Conservation (phyloP, 1,284 basidiomycete genomes). For the Salmacisia buchloeana region DNA sequence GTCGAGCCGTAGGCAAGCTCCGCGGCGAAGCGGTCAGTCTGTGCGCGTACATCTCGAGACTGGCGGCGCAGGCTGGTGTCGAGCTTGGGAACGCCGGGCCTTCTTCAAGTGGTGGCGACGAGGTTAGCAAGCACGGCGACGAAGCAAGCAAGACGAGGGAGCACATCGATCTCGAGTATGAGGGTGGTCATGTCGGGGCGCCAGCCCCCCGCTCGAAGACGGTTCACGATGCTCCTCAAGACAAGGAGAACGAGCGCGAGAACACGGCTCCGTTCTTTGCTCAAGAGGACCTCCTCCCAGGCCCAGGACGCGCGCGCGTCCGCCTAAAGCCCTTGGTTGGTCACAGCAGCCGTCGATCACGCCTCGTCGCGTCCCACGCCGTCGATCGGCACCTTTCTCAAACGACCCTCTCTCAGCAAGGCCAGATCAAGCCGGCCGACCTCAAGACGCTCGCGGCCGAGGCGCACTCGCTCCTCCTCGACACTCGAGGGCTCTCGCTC, state of each 20-base stretch:
- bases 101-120: not conserved
- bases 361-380: too few species aligned
- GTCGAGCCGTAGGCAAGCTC: slow-evolving; percentile 65
- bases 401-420: not conserved
- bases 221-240: not conserved
- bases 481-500: not conserved
- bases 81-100: not conserved
- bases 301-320: slow-evolving; percentile 2
- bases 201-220: too few species aligned
- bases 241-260: not conserved
- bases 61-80: not conserved
- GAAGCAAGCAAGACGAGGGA: not conserved
- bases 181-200: not conserved
- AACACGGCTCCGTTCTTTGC: not conserved
- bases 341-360: too few species aligned
- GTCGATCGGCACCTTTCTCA: not conserved
- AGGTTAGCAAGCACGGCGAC: not conserved
- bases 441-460: not conserved
- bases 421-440: not conserved
- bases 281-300: not conserved
- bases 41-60: not conserved
- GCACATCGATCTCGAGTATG: slow-evolving; percentile 4
- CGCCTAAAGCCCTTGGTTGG: slow-evolving; percentile 7
- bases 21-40: slow-evolving; percentile 56
- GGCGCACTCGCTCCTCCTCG: not conserved